Base-by-base conservation (phyloP, 2,329 filamentous ascomycete genomes). In the Claviceps sp. region DNA sequence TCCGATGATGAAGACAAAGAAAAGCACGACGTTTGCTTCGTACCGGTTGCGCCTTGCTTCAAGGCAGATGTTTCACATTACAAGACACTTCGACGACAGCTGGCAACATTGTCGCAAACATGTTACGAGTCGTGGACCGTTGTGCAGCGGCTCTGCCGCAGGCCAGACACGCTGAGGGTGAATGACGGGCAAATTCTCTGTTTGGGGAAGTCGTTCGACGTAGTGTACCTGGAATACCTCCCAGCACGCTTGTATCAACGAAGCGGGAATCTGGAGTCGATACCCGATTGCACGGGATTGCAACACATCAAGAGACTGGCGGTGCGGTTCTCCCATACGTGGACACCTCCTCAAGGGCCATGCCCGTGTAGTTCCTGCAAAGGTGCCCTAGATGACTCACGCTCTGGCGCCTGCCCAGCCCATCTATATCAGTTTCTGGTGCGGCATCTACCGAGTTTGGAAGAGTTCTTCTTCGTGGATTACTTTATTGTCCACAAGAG, bases 391-490 rank as follows among this genome's bases (percentile, higher is more conserved):
- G 55, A 57, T 7, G 52, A 55, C 3, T 50, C 56, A 9, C 59
- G 61, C 20, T 59, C 54, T 40, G 57, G 63, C 47, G 57, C 60
- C 14, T 66, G 65, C 34, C 71, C 71, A 0, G 59, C 60, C 5
- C 71, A 74, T 50, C 59, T 72, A 1, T 73, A 71, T 56, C 68
- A 72, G 47, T 71, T 74, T 36, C 60, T 72, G 6, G 64, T 68
- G 2, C 60, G 70, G 9, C 66, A 70, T 54, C 59, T 70, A 14
- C 68, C 68, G 1, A 70, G 68, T 14, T 60, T 74, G 5, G 65
- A 72, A 52, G 61, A 66, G 1, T 71, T 74, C 44, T 73, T 70
- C 53, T 68, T 74, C 45, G 59, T 74, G 22, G 71, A 74, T 54
- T 72, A 70, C 49, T 60, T 71, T 5, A 66, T 71, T 3, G 54